Evolutionary conservation across 2,329 filamentous ascomycete genomes (phyloP).

Genomic region (Diplodia corticola): DNA sequence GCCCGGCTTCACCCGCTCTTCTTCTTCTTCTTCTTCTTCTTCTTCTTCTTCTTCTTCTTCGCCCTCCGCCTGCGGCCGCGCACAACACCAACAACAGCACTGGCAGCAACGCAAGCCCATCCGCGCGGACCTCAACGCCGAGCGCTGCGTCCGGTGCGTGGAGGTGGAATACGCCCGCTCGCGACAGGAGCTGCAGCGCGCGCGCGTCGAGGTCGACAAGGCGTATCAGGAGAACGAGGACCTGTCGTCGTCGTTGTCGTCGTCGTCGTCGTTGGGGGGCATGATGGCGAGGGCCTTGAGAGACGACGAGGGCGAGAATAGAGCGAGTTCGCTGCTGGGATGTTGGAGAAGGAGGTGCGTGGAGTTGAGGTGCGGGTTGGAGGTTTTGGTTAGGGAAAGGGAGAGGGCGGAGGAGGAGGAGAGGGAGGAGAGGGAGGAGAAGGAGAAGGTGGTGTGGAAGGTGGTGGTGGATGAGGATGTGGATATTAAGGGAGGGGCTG

Average conservation of each 20-base stretch:
- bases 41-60: too few species aligned
- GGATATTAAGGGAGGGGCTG: too few species aligned
- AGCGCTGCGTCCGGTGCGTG: background rate
- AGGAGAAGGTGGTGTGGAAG: background rate
- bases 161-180: too few species aligned
- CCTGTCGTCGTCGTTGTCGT: too few species aligned
- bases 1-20: background rate
- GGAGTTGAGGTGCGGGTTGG: background rate
- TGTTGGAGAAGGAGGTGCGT: background rate
- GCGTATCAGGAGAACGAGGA: background rate
- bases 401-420: background rate
- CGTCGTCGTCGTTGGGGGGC: too few species aligned
- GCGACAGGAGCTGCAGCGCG: background rate
- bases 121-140: background rate
- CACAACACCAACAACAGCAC: too few species aligned
- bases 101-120: background rate
- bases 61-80: too few species aligned
- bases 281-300: background rate
- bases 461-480: too few species aligned
- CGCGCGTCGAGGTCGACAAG: background rate
- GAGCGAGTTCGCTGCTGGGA: too few species aligned
- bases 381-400: background rate
- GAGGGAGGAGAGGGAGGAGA: background rate
- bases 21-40: too few species aligned
- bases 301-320: background rate